Percentiles rank a stretch among this genome's conserved stretches.
phyloP scores from a whole-genome alignment of 2,329 filamentous ascomycete species.

The Stachybotrys chartarum region DNA sequence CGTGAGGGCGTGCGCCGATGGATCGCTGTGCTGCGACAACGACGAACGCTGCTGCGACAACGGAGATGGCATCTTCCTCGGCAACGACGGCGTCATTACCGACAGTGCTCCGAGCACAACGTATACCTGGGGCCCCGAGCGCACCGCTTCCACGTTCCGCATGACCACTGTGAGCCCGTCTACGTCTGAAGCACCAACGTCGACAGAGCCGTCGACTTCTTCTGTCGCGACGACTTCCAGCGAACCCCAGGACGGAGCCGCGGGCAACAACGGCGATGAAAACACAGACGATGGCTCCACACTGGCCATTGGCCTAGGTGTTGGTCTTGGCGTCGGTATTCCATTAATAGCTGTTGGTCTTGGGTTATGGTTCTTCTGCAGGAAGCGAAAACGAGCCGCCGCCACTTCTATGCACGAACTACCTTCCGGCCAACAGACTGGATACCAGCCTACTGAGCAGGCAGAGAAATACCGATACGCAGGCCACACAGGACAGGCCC shows the following conservation, averaged over 20 bases:
- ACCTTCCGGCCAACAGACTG: background rate
- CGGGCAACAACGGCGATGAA: background rate
- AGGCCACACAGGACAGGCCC: background rate
- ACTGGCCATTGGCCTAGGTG: background rate
- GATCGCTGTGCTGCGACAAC: conserved; percentile 13
- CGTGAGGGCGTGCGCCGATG: conserved; percentile 8
- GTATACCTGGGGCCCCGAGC: conserved; percentile 5
- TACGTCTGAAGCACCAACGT: background rate
- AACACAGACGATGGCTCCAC: background rate
- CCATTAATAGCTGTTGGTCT: background rate
- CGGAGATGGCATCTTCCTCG: conserved; percentile 7
- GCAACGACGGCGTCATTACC: conserved; percentile 2
- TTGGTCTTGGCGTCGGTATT: background rate
- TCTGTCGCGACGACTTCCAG: background rate
- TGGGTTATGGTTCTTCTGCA: background rate
- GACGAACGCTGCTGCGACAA: conserved; percentile 8
- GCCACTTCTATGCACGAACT: background rate
- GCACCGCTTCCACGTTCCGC: conserved; percentile 2
- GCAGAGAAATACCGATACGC: background rate
- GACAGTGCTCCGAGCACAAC: conserved; percentile 5
- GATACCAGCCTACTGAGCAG: background rate
- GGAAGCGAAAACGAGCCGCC: background rate
- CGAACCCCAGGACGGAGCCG: background rate
- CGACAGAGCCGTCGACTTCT: background rate
- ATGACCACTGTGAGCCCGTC: background rate